These are phyloP conservation scores for Chenopodium formosanum DNA, from an alignment of 148 eudicot species.

Conservation along the genomic window DNA sequence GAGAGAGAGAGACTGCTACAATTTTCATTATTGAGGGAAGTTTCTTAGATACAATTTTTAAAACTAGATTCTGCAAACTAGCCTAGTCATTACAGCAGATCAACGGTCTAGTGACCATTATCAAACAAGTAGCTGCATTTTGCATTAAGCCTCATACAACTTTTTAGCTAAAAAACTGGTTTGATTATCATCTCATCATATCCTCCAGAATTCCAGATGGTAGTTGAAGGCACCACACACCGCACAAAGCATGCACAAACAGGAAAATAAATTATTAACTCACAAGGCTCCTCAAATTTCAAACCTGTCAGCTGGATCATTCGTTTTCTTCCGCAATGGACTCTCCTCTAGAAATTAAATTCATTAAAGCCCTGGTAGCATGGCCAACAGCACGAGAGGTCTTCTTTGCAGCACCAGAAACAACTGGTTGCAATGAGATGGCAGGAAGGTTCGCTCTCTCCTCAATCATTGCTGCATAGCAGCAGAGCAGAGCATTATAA, in stretches of 20 bases:
- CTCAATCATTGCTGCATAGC: conserved; percentile 72
- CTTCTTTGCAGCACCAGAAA: conserved; percentile 82
- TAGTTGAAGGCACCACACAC: not conserved
- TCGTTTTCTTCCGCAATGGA: conserved; percentile 38
- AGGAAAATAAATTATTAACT: not conserved
- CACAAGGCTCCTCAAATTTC: conserved; percentile 9
- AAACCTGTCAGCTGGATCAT: conserved; percentile 32
- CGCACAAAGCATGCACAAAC: conserved; percentile 1
- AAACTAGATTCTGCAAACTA: not conserved
- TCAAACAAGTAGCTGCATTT: not conserved
- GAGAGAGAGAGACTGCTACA: not conserved
- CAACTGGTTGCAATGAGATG: conserved; percentile 69
- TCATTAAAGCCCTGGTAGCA: conserved; percentile 59
- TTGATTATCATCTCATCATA: not conserved
- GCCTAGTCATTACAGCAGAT: conserved; percentile 9
- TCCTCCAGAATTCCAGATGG: not conserved
- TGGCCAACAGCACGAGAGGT: conserved; percentile 72
- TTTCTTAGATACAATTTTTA: not conserved
- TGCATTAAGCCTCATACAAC: not conserved
- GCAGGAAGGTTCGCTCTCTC: conserved; percentile 83
- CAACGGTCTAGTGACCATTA: conserved; percentile 5
- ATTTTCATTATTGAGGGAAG: conserved; percentile 1
- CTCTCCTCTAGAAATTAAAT: conserved; percentile 53
- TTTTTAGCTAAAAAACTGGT: conserved; percentile 10
- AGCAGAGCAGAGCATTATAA: conserved; percentile 3